These are phyloP conservation scores for Fusarium sp. DNA, from an alignment of 2,329 filamentous ascomycete genomes.

Conservation along the genomic window DNA sequence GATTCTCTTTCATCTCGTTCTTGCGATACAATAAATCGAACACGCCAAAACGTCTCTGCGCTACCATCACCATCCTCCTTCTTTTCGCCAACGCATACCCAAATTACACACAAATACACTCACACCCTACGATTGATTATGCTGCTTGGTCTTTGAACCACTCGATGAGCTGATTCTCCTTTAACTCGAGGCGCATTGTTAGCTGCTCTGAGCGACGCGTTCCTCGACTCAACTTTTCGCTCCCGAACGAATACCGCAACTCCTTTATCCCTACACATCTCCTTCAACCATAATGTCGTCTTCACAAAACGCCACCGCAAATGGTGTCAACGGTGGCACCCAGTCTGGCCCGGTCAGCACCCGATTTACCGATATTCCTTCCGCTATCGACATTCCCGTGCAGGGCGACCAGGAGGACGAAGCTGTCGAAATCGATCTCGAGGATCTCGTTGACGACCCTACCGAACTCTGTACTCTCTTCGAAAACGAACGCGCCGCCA, in stretches of 20 bases:
- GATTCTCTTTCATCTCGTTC: conserved; percentile 39
- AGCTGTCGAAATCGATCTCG: conserved; percentile 91
- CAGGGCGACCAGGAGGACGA: conserved; percentile 75
- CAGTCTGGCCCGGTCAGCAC: conserved; percentile 60
- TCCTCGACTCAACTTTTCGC: conserved; percentile 38
- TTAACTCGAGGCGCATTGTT: conserved; percentile 51
- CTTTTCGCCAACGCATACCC: conserved; percentile 12
- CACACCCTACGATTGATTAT: conserved; percentile 45
- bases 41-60: conserved; percentile 32
- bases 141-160: conserved; percentile 41
- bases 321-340: conserved; percentile 59
- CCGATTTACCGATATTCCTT: conserved; percentile 74
- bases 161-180: conserved; percentile 49
- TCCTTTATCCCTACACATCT: conserved; percentile 16
- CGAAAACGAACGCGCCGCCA: conserved; percentile 92
- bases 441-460: conserved; percentile 91
- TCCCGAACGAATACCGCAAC: conserved; percentile 23
- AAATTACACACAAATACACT: conserved; percentile 1
- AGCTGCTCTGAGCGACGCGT: conserved; percentile 51
- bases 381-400: conserved; percentile 75
- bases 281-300: conserved; percentile 55
- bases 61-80: conserved; percentile 20
- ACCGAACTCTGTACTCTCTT: conserved; percentile 95
- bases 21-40: conserved; percentile 43
- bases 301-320: conserved; percentile 59